Percentiles rank a stretch among this genome's conserved stretches.
Conservation (phyloP, 495 filamentous ascomycete species). For the Xylaria scruposa region DNA sequence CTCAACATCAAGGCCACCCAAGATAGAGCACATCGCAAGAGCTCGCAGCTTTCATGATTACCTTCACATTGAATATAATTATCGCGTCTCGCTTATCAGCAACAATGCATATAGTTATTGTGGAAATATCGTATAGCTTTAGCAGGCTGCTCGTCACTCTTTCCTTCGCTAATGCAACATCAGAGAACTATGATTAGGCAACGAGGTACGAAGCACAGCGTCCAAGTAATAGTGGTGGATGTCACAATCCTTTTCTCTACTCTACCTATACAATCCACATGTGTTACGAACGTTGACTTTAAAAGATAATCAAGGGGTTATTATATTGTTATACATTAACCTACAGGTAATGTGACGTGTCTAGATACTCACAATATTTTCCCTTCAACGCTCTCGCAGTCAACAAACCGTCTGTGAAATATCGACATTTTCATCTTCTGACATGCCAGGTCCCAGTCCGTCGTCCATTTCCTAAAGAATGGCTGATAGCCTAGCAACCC, state of each 20-base stretch:
- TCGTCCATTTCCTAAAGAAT: constrained; percentile 57
- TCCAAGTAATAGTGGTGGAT: not conserved
- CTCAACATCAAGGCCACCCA: not conserved
- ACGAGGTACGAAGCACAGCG: too few species aligned
- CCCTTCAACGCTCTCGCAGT: not conserved
- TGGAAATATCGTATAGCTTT: too few species aligned
- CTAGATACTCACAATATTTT: not conserved
- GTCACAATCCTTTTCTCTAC: not conserved
- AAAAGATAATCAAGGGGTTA: not conserved
- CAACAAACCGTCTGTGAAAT: constrained; percentile 47
- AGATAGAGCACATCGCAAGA: too few species aligned
- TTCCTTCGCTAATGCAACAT: too few species aligned
- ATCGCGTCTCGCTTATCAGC: too few species aligned
- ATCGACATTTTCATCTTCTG: constrained; percentile 50
- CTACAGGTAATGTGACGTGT: not conserved
- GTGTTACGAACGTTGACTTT: not conserved
- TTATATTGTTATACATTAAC: not conserved
- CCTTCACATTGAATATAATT: too few species aligned
- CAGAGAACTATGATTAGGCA: too few species aligned
- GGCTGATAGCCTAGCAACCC: constrained; percentile 60
- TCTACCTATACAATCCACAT: not conserved
- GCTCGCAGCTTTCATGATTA: too few species aligned
- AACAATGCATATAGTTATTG: too few species aligned
- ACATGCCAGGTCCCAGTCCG: constrained; percentile 58
- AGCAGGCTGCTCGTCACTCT: too few species aligned